A percentile compares a stretch with the other conserved stretches of the same genome.
These are phyloP conservation scores for Trichosporon sp. DNA, from an alignment of 1,284 basidiomycete genomes.

Conservation along the genomic window DNA sequence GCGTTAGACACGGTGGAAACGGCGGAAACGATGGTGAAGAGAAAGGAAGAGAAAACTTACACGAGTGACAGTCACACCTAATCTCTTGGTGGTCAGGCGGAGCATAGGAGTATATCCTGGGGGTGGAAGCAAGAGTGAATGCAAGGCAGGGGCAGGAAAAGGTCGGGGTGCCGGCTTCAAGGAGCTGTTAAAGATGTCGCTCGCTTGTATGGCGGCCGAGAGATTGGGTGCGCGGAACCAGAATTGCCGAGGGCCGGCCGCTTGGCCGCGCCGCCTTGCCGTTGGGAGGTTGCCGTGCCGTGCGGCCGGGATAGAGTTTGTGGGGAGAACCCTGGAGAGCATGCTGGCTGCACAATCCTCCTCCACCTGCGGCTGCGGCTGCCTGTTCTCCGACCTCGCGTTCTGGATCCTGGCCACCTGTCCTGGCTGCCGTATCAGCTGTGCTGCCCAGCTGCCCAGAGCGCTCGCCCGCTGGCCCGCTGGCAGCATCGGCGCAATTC, in stretches of 20 bases:
- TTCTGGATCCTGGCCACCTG: no score
- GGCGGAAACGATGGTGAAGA: background rate
- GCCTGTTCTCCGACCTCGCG: background rate
- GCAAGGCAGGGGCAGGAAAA: background rate
- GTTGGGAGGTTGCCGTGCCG: background rate
- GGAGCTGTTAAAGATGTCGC: conserved; percentile 4
- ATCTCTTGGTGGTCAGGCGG: conserved; percentile 5
- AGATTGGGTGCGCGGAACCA: background rate
- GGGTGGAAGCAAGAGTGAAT: background rate
- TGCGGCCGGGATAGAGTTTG: background rate
- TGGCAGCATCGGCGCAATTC: background rate
- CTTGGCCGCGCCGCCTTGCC: background rate
- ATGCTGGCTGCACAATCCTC: background rate
- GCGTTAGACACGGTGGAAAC: background rate
- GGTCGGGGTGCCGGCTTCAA: background rate
- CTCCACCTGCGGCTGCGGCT: background rate
- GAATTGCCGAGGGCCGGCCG: conserved; percentile 3
- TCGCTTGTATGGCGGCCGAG: conserved; percentile 5
- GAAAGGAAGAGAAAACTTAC: background rate
- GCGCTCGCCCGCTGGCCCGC: no score
- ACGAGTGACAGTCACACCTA: conserved; percentile 7
- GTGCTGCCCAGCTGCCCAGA: background rate
- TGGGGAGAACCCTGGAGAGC: background rate
- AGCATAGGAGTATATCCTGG: background rate
- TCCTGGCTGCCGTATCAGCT: background rate